Evolutionary conservation across 2,329 filamentous ascomycete genomes (phyloP).

Genomic region (Ophiostoma ulmi): DNA sequence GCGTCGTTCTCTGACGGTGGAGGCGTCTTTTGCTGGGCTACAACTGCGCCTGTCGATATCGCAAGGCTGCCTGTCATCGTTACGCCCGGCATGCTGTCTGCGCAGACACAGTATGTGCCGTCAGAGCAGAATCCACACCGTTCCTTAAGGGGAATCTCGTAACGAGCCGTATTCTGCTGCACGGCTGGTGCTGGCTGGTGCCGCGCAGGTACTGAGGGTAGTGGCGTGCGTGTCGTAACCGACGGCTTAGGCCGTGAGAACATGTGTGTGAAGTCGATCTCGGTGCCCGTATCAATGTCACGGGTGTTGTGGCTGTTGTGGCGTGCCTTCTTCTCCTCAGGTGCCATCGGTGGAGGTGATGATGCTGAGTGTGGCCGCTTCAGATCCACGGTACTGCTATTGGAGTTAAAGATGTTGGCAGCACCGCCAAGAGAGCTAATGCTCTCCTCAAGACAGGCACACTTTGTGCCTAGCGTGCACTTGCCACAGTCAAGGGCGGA

Average conservation of each 20-base stretch:
- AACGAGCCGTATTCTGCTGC: conserved; percentile 27
- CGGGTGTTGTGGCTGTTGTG: conserved; percentile 31
- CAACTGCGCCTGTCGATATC: conserved; percentile 24
- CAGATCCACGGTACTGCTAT: conserved; percentile 32
- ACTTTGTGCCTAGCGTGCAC: conserved; percentile 58
- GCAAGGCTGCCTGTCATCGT: conserved; percentile 39
- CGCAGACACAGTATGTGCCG: conserved; percentile 76
- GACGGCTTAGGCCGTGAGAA: conserved; percentile 48
- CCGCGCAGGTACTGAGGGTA: conserved; percentile 29
- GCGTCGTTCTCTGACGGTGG: conserved; percentile 59
- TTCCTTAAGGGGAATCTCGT: conserved; percentile 52
- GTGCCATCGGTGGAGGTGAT: conserved; percentile 38
- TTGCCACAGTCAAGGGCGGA: conserved; percentile 57
- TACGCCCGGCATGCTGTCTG: conserved; percentile 45
- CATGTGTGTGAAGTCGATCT: conserved; percentile 69
- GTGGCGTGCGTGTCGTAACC: conserved; percentile 22
- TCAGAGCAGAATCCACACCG: conserved; percentile 79
- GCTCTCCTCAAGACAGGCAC: conserved; percentile 54
- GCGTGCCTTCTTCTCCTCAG: conserved; percentile 53
- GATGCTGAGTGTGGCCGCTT: conserved; percentile 44
- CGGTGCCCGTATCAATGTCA: conserved; percentile 43
- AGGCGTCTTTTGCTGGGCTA: conserved; percentile 51
- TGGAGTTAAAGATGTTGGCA: conserved; percentile 27
- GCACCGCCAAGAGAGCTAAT: conserved; percentile 34
- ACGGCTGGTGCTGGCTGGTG: conserved; percentile 12